These are phyloP conservation scores for Hydrangea macrophylla DNA, from an alignment of 148 eudicot genomes.

Conservation along the genomic window DNA sequence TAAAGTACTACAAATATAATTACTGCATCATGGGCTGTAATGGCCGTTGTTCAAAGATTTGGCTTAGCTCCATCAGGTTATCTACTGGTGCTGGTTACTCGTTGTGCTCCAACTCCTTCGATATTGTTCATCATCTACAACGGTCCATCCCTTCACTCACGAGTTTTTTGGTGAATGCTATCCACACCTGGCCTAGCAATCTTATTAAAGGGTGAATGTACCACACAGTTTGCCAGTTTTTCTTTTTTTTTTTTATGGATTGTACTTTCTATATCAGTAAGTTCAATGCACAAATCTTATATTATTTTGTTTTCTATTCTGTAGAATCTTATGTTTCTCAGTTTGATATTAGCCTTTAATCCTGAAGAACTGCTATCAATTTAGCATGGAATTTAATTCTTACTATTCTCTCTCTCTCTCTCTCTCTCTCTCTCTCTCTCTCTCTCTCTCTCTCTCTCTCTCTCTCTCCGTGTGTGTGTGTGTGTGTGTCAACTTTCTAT, in stretches of 20 bases:
- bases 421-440: not conserved
- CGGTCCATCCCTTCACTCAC: not conserved
- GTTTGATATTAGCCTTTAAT: not conserved
- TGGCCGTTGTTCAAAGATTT: too few relatives aligned
- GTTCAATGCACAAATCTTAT: not conserved
- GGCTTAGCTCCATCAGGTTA: too few relatives aligned
- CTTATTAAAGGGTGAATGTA: not conserved
- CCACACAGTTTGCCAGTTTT: not conserved
- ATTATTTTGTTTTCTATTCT: too few relatives aligned
- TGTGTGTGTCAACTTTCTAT: not conserved
- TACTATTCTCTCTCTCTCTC: not conserved
- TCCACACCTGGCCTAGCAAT: not conserved
- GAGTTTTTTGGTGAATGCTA: not conserved
- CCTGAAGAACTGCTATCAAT: not conserved
- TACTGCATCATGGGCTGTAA: too few relatives aligned
- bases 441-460: not conserved
- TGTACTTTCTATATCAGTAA: not conserved
- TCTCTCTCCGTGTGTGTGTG: too few relatives aligned
- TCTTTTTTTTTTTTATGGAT: too few relatives aligned
- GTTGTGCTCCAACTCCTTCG: too few relatives aligned
- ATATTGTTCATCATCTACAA: not conserved
- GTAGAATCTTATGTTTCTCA: too few relatives aligned
- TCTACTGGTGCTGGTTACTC: too few relatives aligned
- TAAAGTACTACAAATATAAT: too few relatives aligned
- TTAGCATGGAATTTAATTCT: not conserved